A percentile compares a stretch with the other conserved stretches of the same genome.
phyloP scores from a whole-genome alignment of 1,284 basidiomycete genomes.

The Athelia psychrophila region DNA sequence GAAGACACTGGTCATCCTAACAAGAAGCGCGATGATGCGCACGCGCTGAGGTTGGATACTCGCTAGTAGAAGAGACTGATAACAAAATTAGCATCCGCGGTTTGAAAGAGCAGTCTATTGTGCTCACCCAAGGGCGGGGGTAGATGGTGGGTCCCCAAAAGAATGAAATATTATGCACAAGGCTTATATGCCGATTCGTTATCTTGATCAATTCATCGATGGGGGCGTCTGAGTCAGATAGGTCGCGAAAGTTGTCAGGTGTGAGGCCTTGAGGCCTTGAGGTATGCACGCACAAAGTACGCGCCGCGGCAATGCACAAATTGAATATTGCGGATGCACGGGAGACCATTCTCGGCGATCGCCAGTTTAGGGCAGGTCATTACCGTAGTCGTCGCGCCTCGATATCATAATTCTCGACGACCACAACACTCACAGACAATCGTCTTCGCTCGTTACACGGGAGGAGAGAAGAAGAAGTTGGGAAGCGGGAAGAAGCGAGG shows the following conservation, averaged over 20 bases:
- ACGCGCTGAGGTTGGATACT: constrained; percentile 45
- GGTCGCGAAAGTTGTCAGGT: neutral
- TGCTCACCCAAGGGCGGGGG: constrained; percentile 35
- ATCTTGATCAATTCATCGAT: neutral
- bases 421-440: neutral
- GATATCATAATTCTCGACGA: no score
- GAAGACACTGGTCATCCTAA: constrained; percentile 57
- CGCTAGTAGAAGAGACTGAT: neutral
- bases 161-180: neutral
- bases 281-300: no score
- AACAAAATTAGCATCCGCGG: neutral
- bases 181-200: neutral
- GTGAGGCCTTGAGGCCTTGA: neutral
- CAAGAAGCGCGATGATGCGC: constrained; percentile 68
- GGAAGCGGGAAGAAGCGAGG: constrained; percentile 2
- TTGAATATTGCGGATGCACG: no score
- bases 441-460: constrained; percentile 1
- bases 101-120: neutral
- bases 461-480: constrained; percentile 3
- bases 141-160: constrained; percentile 9
- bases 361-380: neutral
- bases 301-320: neutral
- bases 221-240: neutral
- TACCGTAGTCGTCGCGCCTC: no score
- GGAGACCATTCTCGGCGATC: no score